Evolutionary conservation across 2,329 filamentous ascomycete genomes (phyloP).

Genomic region (Periconia sp.): DNA sequence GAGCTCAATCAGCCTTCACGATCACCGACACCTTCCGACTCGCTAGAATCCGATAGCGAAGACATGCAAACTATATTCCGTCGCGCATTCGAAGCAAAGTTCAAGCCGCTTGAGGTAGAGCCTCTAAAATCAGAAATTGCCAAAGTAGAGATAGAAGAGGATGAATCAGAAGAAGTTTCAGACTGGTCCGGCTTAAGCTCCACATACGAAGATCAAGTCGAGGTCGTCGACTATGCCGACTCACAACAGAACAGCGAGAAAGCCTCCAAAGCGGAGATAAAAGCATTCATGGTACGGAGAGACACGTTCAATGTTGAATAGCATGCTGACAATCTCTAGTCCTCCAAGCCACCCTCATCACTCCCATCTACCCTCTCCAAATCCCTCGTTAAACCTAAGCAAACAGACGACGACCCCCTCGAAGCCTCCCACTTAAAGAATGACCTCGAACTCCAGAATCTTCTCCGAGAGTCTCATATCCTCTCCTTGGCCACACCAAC

Average conservation of each 20-base stretch:
- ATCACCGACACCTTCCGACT: constrained; percentile 35
- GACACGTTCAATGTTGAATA: background rate
- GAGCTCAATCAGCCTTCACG: constrained; percentile 34
- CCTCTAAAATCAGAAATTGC: constrained; percentile 38
- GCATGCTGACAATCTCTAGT: constrained; percentile 5
- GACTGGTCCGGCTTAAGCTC: constrained; percentile 70
- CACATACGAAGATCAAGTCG: constrained; percentile 14
- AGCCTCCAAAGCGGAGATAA: constrained; percentile 66
- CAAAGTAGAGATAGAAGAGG: constrained; percentile 31
- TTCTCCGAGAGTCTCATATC: constrained; percentile 90
- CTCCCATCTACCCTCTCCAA: constrained; percentile 55
- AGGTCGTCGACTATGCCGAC: constrained; percentile 51
- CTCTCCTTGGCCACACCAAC: constrained; percentile 64
- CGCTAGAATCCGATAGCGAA: constrained; percentile 48
- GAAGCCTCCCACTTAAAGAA: constrained; percentile 78
- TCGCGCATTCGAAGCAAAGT: constrained; percentile 86
- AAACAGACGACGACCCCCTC: constrained; percentile 55
- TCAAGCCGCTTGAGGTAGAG: constrained; percentile 69
- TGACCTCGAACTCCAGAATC: constrained; percentile 87
- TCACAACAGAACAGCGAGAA: constrained; percentile 19
- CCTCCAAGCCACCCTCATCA: constrained; percentile 45
- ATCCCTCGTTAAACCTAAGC: constrained; percentile 28
- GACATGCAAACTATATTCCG: constrained; percentile 78
- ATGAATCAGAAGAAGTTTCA: constrained; percentile 47
- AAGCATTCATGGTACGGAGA: constrained; percentile 74